Evolutionary conservation across 768 basidiomycete genomes (phyloP), one percentile per base, ranked within the genome.

Genomic region (Russula dissimulans): DNA sequence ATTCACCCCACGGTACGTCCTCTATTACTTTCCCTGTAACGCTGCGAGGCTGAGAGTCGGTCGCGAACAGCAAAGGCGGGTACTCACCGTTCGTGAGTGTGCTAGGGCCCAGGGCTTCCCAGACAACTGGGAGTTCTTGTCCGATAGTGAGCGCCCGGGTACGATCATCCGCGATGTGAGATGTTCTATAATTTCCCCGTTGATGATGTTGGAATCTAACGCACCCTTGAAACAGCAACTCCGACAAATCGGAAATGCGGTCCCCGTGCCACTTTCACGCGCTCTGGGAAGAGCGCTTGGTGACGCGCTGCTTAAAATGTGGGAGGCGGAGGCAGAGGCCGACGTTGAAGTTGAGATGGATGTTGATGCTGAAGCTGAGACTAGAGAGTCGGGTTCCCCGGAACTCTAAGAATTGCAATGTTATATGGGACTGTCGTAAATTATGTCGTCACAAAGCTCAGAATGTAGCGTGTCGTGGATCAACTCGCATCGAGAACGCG

Each of bases 61-160:
- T 31, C 5, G 31, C 12, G 5, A 15, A 44, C 65, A 90, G 84
- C 86, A 90, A 85, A 82, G 82, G 64, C 81, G 89, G 7, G 79
- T 87, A 29, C 67, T 88, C 43, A 57, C 59, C 31, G 57, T 57
- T n/a, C 55, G 63, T 11, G 54, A 61, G 47, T 63, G 58, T 18
- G 87, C 88, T 17, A 78, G 89, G 26, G 81, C 84, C 0, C 89
- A 91, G 72, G 89, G 89, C 0, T 91, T 91, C 65, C 86, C 87
- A 0, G 89, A 91, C 61, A 45, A 73, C 41, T 89, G 87, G 62
- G 62, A 76, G n/a, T 87, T 91, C 59, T 64, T 76, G 51, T 86
- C 85, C 0, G 72, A 68, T 3, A 76, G 79, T 42, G 67, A 70
- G 5, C 59, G 66, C 4, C 69, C 74, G 0, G 67, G 60, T 4